Conservation (phyloP, 75 land plant species). For the Sequoia sempervirens region DNA sequence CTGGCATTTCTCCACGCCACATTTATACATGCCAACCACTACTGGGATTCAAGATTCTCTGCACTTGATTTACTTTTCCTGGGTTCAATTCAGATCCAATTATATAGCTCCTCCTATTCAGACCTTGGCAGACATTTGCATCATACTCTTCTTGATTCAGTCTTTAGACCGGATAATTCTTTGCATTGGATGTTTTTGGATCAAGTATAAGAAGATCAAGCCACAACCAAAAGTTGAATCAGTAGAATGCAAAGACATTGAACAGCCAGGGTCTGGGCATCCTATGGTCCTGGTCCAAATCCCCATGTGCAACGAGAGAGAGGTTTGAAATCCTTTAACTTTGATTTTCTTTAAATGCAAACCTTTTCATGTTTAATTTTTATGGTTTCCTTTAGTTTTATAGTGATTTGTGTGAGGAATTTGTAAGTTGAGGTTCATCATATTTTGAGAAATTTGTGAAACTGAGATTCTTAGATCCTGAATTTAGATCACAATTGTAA, state of each 20-base stretch:
- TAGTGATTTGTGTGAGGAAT: not conserved
- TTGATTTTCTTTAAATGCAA: slow-evolving; percentile 1
- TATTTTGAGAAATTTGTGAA: not conserved
- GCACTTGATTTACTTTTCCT: slow-evolving; percentile 49
- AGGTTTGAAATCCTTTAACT: slow-evolving; percentile 31
- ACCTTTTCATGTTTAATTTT: not conserved
- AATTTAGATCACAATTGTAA: not conserved
- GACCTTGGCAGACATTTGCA: slow-evolving; percentile 55
- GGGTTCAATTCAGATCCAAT: slow-evolving; percentile 59
- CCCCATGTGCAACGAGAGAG: slow-evolving; percentile 80
- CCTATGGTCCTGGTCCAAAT: slow-evolving; percentile 89
- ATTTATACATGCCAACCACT: slow-evolving; percentile 38
- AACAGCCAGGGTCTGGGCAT: slow-evolving; percentile 41
- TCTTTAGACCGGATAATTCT: slow-evolving; percentile 60
- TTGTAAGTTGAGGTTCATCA: not conserved
- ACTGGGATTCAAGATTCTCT: slow-evolving; percentile 42
- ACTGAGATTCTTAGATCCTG: not conserved
- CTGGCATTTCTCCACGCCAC: slow-evolving; percentile 61
- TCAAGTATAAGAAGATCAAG: slow-evolving; percentile 66
- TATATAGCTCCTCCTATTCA: slow-evolving; percentile 77
- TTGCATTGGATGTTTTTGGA: slow-evolving; percentile 78
- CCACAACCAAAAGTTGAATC: slow-evolving; percentile 41
- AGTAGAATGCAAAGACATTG: slow-evolving; percentile 52
- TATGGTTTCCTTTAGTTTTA: not conserved
- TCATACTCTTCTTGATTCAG: slow-evolving; percentile 71